phyloP scores from a whole-genome alignment of 768 basidiomycete species.

The Trametes coccinea region DNA sequence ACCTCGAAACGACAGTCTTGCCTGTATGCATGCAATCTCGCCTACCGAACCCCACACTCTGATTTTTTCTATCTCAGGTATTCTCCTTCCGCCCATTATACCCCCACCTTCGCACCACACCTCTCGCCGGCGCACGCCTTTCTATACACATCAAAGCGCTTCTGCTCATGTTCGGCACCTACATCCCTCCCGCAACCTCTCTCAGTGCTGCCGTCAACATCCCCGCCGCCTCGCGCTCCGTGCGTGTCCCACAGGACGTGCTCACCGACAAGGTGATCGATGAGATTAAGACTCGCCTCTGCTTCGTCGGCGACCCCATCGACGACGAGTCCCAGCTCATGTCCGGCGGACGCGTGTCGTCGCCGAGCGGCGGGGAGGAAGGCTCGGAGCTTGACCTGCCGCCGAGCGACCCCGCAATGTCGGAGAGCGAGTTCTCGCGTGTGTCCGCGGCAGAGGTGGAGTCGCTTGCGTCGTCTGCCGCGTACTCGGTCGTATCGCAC shows the following conservation, averaged over 20 bases:
- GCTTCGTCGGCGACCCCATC: conserved; percentile 76
- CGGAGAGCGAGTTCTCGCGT: conserved; percentile 68
- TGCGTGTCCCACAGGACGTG: conserved; percentile 74
- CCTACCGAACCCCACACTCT: neutral
- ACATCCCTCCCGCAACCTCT: conserved; percentile 77
- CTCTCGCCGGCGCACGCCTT: conserved; percentile 82
- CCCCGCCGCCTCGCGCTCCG: conserved; percentile 60
- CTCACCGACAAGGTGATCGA: conserved; percentile 82
- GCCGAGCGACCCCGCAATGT: conserved; percentile 58
- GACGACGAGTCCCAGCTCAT: conserved; percentile 35
- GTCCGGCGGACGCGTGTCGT: conserved; percentile 23
- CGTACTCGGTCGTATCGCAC: conserved; percentile 57
- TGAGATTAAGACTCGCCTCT: conserved; percentile 86
- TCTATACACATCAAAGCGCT: conserved; percentile 80
- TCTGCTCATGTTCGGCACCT: conserved; percentile 79
- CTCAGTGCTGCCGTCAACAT: conserved; percentile 64
- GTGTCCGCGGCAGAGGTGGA: conserved; percentile 45
- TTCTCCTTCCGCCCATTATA: conserved; percentile 87
- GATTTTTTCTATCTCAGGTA: conserved; percentile 53
- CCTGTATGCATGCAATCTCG: conserved; percentile 57
- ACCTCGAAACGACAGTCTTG: conserved; percentile 84
- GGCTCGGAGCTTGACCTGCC: conserved; percentile 46
- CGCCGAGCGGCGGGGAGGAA: conserved; percentile 33
- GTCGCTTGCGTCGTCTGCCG: conserved; percentile 53
- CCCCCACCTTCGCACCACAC: conserved; percentile 79